A percentile compares a stretch with the other conserved stretches of the same genome.
Conservation (phyloP, 768 basidiomycete species). For the Chlorophyllum brunneum region DNA sequence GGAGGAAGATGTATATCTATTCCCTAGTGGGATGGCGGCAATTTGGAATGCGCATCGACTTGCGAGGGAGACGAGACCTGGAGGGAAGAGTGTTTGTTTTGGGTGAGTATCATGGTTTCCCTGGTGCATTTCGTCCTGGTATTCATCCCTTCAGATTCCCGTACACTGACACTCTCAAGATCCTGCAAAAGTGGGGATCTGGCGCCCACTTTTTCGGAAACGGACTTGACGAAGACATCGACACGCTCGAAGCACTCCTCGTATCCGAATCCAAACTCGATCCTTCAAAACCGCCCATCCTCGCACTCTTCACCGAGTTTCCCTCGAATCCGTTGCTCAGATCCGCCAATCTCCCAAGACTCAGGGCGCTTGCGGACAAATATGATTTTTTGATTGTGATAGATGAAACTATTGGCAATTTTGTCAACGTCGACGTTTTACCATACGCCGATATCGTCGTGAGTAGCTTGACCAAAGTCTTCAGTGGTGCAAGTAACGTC, state of each 20-base stretch:
- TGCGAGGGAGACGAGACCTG: slow-evolving; percentile 44
- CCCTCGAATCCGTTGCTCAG: slow-evolving; percentile 93
- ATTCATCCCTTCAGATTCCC: slow-evolving; percentile 61
- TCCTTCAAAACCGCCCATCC: slow-evolving; percentile 52
- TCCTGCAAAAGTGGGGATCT: slow-evolving; percentile 94
- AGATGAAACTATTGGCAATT: slow-evolving; percentile 94
- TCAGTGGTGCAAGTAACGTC: slow-evolving; percentile 91
- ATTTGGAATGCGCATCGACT: slow-evolving; percentile 91
- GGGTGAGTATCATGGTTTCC: slow-evolving; percentile 53
- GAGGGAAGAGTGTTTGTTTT: slow-evolving; percentile 87
- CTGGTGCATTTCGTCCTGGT: background rate
- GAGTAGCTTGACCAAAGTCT: slow-evolving; percentile 90
- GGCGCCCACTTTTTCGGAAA: slow-evolving; percentile 87
- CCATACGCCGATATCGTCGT: slow-evolving; percentile 87
- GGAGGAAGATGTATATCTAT: slow-evolving; percentile 88
- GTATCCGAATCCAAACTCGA: slow-evolving; percentile 34
- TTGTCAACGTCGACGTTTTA: slow-evolving; percentile 87
- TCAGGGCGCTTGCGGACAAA: slow-evolving; percentile 80
- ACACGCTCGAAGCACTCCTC: slow-evolving; percentile 64
- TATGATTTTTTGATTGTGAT: slow-evolving; percentile 86
- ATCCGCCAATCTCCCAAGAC: slow-evolving; percentile 70
- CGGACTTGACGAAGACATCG: slow-evolving; percentile 74
- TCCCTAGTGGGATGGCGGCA: slow-evolving; percentile 86
- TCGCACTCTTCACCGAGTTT: slow-evolving; percentile 89
- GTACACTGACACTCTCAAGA: slow-evolving; percentile 92